Evolutionary conservation across 192 early-diverging fungal species (phyloP), one percentile per base, ranked within the genome.

Genomic region (Coemansia interrupta): DNA sequence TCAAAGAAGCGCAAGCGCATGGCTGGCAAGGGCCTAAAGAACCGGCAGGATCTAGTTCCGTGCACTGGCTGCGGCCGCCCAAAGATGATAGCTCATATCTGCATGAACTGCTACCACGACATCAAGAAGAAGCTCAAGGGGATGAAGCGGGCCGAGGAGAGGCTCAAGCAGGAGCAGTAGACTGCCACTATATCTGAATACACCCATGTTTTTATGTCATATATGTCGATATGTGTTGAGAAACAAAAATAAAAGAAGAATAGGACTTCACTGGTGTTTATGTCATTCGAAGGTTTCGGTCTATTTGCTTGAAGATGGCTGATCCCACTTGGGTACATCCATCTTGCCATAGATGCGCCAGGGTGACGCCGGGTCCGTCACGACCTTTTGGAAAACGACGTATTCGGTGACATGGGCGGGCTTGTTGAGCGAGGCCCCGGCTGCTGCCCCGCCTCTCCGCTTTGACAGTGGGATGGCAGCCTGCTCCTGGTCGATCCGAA

Each of bases 1-100:
- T 81, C 88, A 30, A 93, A 90, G 68, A 93, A 94, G 79, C 87
- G 90, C 65, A 91, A 88, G 87, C 82, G 90, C 58, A 83, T 85
- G 52, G 80, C 87, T 12, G 89, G 84, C 66, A 91, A 91, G 64
- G 87, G 87, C 49, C 67, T 91, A 43, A 84, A 85, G 80, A 84
- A 81, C 59, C 78, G 85, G 24, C 66, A 84, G 22, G 87, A 92
- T 62, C 83, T 91, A 26, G 67, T 78, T 6, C 72, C 82, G 29
- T 96, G 94, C 63, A 86, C 84, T 20, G 85, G 83, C 51, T 96
- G 94, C 58, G 90, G 90, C 5, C 70, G 81, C 22, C 72, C 83
- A 20, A 87, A 89, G 58, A 71, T 92, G 15, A 58, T 83, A 58
- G 89, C 92, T 39, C 91, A 94, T 60, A 75, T 91, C 22, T 96